phyloP scores from a whole-genome alignment of 805 yeast genomes.

The Yarrowia sp. region DNA sequence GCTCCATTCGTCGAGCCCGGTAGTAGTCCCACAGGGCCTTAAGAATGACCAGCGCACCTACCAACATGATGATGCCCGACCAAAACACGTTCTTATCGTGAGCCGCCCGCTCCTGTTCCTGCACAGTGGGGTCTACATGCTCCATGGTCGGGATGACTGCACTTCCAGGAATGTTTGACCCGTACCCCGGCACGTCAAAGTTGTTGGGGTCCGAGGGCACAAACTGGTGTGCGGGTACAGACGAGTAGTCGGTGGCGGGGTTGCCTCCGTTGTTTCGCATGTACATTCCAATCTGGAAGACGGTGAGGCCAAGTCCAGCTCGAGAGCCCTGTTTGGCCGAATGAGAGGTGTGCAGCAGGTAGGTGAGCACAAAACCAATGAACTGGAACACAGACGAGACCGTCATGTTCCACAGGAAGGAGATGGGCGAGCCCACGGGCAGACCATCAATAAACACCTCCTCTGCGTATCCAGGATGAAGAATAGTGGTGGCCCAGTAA shows the following conservation, averaged over 20 bases:
- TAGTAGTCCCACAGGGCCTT: constrained; percentile 72
- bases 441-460: constrained; percentile 92
- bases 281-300: constrained; percentile 65
- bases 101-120: constrained; percentile 7
- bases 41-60: constrained; percentile 64
- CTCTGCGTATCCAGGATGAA: constrained; percentile 73
- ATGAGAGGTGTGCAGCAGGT: constrained; percentile 89
- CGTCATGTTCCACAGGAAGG: constrained; percentile 83
- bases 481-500: constrained; percentile 88
- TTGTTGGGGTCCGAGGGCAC: constrained; percentile 60
- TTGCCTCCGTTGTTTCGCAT: constrained; percentile 39
- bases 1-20: constrained; percentile 75
- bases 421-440: constrained; percentile 91
- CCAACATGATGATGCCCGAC: constrained; percentile 47
- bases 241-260: constrained; percentile 22
- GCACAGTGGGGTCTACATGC: constrained; percentile 27
- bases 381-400: constrained; percentile 91
- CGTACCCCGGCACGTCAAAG: constrained; percentile 43
- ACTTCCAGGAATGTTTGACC: constrained; percentile 32
- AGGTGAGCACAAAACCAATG: constrained; percentile 88
- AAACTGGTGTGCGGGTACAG: constrained; percentile 39
- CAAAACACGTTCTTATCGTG: constrained; percentile 5
- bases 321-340: constrained; percentile 95
- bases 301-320: constrained; percentile 84
- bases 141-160: constrained; percentile 26